Percentiles rank a stretch among this genome's conserved stretches.
These are phyloP conservation scores for Vaccinium vitisidaea DNA, from an alignment of 148 eudicot species.

Conservation along the genomic window DNA sequence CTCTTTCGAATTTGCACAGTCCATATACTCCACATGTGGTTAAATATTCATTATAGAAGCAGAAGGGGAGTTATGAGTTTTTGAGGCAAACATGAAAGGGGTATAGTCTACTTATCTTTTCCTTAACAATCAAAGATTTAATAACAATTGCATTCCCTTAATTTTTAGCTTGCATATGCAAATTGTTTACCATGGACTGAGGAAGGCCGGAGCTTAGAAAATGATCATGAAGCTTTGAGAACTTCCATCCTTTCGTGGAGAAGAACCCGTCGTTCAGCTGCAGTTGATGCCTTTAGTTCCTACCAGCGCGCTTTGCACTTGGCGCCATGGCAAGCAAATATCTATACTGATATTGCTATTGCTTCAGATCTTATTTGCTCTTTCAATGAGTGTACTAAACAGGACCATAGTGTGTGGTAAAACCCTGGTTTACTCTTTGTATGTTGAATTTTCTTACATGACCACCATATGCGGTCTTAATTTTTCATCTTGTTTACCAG, in stretches of 20 bases:
- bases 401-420: conserved; percentile 53
- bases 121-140: neutral
- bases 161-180: conserved; percentile 73
- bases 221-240: conserved; percentile 50
- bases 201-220: conserved; percentile 29
- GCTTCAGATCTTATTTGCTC: conserved; percentile 55
- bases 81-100: neutral
- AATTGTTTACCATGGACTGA: conserved; percentile 90
- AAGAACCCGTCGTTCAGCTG: conserved; percentile 56
- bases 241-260: conserved; percentile 66
- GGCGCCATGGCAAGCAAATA: conserved; percentile 90
- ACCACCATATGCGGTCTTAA: conserved; percentile 10
- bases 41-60: neutral
- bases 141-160: conserved; percentile 10
- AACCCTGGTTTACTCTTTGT: conserved; percentile 13
- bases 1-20: neutral
- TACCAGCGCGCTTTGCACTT: conserved; percentile 95
- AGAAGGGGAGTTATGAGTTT: neutral
- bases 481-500: conserved; percentile 40
- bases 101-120: neutral
- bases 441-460: neutral
- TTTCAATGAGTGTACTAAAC: conserved; percentile 37
- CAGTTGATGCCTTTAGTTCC: conserved; percentile 56
- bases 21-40: neutral
- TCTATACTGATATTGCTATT: conserved; percentile 78